phyloP scores from a whole-genome alignment of 352 stramenopile species.

The Peronospora tabacina region DNA sequence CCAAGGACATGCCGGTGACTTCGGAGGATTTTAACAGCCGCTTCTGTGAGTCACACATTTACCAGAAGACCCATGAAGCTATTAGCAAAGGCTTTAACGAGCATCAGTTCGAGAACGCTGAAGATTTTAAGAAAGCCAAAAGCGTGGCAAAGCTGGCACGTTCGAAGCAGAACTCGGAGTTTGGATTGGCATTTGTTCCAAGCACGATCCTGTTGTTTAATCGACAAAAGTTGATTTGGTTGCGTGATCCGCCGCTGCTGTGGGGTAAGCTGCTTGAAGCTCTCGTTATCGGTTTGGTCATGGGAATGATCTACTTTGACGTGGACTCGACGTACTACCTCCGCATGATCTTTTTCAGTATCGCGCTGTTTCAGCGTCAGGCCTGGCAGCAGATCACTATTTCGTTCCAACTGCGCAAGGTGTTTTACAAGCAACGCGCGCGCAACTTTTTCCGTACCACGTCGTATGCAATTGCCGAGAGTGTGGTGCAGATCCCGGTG shows the following conservation, averaged over 20 bases:
- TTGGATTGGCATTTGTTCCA: conserved; percentile 34
- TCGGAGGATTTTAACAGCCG: conserved; percentile 50
- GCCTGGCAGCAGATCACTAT: conserved; percentile 69
- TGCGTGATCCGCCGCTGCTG: conserved; percentile 48
- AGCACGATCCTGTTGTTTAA: conserved; percentile 46
- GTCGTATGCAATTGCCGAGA: conserved; percentile 72
- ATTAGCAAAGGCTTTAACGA: conserved; percentile 51
- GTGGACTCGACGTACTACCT: conserved; percentile 51
- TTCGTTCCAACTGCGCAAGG: conserved; percentile 63
- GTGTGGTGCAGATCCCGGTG: conserved; percentile 53
- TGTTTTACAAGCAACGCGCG: conserved; percentile 88
- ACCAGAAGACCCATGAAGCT: conserved; percentile 39
- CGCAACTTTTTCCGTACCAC: conserved; percentile 86
- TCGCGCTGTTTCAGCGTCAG: conserved; percentile 62
- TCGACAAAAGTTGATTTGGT: conserved; percentile 57
- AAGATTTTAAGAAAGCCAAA: conserved; percentile 49
- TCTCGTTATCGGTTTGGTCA: conserved; percentile 66
- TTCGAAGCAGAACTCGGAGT: conserved; percentile 47
- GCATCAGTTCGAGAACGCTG: conserved; percentile 37
- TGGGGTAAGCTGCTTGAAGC: conserved; percentile 64
- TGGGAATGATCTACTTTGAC: conserved; percentile 75
- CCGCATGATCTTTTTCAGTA: conserved; percentile 67
- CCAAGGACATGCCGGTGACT: conserved; percentile 22
- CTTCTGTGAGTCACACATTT: conserved; percentile 51
- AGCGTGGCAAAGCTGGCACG: conserved; percentile 37